Evolutionary conservation across 345 rosid genomes (phyloP), one percentile per base, ranked within the genome.

Genomic region (Reutealis trisperma): DNA sequence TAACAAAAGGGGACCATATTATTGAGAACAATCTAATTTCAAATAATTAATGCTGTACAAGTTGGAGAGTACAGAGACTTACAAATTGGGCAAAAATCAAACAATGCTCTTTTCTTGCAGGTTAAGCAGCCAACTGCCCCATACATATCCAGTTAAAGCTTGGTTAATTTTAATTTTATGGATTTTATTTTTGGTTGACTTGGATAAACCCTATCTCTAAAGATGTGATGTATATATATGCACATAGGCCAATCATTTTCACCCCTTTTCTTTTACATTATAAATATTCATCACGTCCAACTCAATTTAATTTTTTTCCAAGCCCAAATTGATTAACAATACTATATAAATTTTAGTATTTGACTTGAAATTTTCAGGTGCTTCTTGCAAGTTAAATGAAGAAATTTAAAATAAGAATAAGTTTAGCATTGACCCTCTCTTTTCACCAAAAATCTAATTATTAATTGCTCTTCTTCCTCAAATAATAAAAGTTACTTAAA

Each of bases 51-150:
- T 77, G 30, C 5, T 64, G 80, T 30, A 22, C 66, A 54, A 25
- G n/a, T 59, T 41, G 32, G 52, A 74, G 41, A 30, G 24, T 65
- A 57, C 15, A 55, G 32, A 22, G 55, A 19, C n/a, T 73, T 63
- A 8, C 3, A 55, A 22, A 55, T 49, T 30, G 44, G 30, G 72
- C 73, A 78, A 75, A 78, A 75, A 71, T 60, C 57, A 63, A 76
- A 67, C 54, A 67, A 61, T 21, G 25, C n/a, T 59, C 16, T 83
- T 37, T 78, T 58, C 86, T 83, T 83, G 82, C 54, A 66, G 75
- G 32, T 71, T 77, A 81, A 81, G 86, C 77, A 78, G 71, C 85
- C 59, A 71, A 65, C 80, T 63, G 78, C 80, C 79, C 73, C 57
- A 15, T 63, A 64, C 60, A 12, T n/a, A n/a, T n/a, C n/a, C 51